A percentile compares a stretch with the other conserved stretches of the same genome.
These are phyloP conservation scores for Schwanniomyces sp. DNA, from an alignment of 805 yeast genomes.

Conservation along the genomic window DNA sequence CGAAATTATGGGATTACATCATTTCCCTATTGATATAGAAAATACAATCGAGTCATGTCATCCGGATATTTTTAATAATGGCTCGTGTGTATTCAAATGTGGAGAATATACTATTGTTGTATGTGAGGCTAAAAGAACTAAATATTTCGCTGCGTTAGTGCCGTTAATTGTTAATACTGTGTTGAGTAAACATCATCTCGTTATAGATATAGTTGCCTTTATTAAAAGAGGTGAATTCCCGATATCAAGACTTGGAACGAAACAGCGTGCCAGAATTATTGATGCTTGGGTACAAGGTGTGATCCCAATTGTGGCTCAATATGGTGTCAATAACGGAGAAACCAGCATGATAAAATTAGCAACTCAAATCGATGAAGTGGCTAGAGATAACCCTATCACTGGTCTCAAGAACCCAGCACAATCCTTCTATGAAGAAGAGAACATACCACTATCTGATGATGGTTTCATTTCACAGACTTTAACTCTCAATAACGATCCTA, in stretches of 20 bases:
- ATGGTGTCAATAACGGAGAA: slow-evolving; percentile 67
- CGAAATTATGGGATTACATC: slow-evolving; percentile 88
- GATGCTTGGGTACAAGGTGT: slow-evolving; percentile 51
- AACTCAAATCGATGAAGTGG: slow-evolving; percentile 50
- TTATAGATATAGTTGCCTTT: slow-evolving; percentile 83
- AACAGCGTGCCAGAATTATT: slow-evolving; percentile 72
- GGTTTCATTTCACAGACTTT: slow-evolving; percentile 33
- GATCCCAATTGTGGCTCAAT: slow-evolving; percentile 40
- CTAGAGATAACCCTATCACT: slow-evolving; percentile 37
- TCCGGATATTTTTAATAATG: slow-evolving; percentile 57
- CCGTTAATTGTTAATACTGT: slow-evolving; percentile 81
- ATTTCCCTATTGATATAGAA: slow-evolving; percentile 84
- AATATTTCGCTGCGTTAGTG: slow-evolving; percentile 67
- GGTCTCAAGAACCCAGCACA: slow-evolving; percentile 44
- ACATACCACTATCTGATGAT: slow-evolving; percentile 19
- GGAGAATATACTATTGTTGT: slow-evolving; percentile 78
- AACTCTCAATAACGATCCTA: slow-evolving; percentile 21
- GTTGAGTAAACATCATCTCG: slow-evolving; percentile 75
- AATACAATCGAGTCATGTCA: slow-evolving; percentile 47
- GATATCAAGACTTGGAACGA: slow-evolving; percentile 67
- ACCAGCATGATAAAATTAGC: slow-evolving; percentile 56
- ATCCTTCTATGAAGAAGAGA: slow-evolving; percentile 34
- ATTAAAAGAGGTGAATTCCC: slow-evolving; percentile 64
- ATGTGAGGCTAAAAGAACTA: slow-evolving; percentile 57
- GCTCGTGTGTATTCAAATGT: slow-evolving; percentile 72